Percentiles rank a stretch among this genome's conserved stretches.
Conservation (phyloP, 192 early-diverging fungal species). For the Haplosporangium gracile region DNA sequence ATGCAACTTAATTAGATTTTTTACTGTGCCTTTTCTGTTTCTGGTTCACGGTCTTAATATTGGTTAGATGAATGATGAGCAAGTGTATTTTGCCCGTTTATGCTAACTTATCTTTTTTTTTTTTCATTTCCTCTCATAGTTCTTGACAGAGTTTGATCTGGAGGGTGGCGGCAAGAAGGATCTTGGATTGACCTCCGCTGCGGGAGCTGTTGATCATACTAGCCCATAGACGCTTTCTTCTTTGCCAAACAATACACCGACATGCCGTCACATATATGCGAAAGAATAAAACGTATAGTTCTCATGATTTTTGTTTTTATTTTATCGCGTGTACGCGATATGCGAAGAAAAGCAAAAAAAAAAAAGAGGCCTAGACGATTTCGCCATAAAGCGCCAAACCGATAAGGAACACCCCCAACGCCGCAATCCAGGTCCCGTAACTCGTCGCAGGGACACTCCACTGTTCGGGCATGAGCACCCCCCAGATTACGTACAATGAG, state of each 20-base stretch:
- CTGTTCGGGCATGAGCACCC: conserved; percentile 41
- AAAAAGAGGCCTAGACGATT: conserved; percentile 24
- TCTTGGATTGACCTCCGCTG: conserved; percentile 32
- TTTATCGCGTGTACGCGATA: neutral
- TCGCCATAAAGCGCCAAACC: conserved; percentile 56
- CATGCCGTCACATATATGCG: no score
- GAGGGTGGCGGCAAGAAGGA: conserved; percentile 44
- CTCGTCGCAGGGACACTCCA: conserved; percentile 57
- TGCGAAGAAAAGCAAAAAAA: neutral
- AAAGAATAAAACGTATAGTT: neutral
- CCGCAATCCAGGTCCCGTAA: conserved; percentile 49
- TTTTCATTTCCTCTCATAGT: conserved; percentile 3
- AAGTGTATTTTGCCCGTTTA: neutral
- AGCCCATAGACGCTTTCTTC: conserved; percentile 13
- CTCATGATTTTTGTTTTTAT: neutral
- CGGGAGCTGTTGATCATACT: neutral
- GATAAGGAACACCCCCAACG: conserved; percentile 51
- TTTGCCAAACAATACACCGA: no score
- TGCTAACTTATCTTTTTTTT: neutral
- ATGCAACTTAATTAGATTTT: neutral
- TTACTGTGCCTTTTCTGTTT: neutral
- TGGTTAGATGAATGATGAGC: no score
- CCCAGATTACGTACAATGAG: conserved; percentile 50
- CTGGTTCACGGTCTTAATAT: no score
- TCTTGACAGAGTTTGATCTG: conserved; percentile 52